A percentile compares a stretch with the other conserved stretches of the same genome.
Conservation (phyloP, 331 rosid genomes). For the Malus hybrid region DNA sequence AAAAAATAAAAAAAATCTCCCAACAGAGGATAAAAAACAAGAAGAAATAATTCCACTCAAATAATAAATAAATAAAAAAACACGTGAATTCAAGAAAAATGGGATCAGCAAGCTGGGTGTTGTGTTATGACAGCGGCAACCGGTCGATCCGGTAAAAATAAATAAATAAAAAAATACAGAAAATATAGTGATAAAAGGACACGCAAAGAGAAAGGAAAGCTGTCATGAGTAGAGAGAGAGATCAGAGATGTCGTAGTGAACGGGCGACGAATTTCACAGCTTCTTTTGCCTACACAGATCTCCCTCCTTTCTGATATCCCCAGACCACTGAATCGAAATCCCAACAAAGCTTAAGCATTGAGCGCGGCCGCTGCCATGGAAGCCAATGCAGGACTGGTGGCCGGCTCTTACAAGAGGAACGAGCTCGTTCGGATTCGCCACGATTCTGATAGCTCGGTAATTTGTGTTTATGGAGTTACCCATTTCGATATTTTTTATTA, state of each 20-base stretch:
- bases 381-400: slow-evolving; percentile 86
- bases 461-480: slow-evolving; percentile 16
- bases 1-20: no score
- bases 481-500: background rate
- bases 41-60: no score
- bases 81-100: no score
- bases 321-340: slow-evolving; percentile 1
- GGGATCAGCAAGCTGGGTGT: background rate
- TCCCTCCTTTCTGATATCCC: background rate
- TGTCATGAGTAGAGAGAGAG: slow-evolving; percentile 25
- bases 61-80: no score
- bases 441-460: slow-evolving; percentile 88
- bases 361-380: slow-evolving; percentile 38
- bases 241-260: slow-evolving; percentile 51
- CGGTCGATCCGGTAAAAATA: slow-evolving; percentile 17
- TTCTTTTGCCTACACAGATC: slow-evolving; percentile 9
- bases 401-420: slow-evolving; percentile 84
- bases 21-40: no score
- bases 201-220: slow-evolving; percentile 19
- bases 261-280: slow-evolving; percentile 42
- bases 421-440: slow-evolving; percentile 93
- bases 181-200: slow-evolving; percentile 16
- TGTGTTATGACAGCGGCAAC: slow-evolving; percentile 15
- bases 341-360: background rate
- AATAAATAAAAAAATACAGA: background rate